These are phyloP conservation scores for Coniferiporia sulphurascens DNA, from an alignment of 1,284 basidiomycete genomes.

Conservation along the genomic window DNA sequence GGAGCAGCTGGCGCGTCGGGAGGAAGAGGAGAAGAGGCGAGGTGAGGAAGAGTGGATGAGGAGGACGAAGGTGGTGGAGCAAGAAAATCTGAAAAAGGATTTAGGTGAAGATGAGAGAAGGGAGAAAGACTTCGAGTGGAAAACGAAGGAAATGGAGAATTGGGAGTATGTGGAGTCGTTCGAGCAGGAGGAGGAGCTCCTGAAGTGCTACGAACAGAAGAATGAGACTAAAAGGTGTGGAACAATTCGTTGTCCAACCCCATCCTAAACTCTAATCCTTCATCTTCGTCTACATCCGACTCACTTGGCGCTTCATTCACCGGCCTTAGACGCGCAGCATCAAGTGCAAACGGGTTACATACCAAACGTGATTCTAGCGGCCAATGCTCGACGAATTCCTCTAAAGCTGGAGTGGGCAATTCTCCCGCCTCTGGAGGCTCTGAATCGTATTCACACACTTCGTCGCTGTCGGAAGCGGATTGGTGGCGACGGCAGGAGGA, in stretches of 20 bases:
- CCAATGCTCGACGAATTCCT: slow-evolving; percentile 4
- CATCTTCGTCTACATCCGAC: slow-evolving; percentile 9
- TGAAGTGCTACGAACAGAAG: slow-evolving; percentile 25
- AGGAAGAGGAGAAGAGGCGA: slow-evolving; percentile 11
- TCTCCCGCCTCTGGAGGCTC: slow-evolving; percentile 22
- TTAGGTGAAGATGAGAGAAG: slow-evolving; percentile 15
- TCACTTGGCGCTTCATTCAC: background rate
- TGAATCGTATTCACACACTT: slow-evolving; percentile 8
- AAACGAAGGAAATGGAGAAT: background rate
- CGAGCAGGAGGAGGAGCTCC: slow-evolving; percentile 23
- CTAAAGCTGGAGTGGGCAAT: slow-evolving; percentile 14
- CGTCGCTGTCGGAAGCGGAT: slow-evolving; percentile 35
- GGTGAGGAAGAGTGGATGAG: slow-evolving; percentile 2
- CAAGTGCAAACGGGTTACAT: slow-evolving; percentile 4
- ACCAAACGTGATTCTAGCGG: slow-evolving; percentile 1
- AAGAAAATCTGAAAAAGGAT: background rate
- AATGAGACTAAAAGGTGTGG: slow-evolving; percentile 26
- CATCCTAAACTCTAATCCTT: slow-evolving; percentile 1
- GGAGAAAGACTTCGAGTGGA: slow-evolving; percentile 9
- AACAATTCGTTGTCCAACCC: slow-evolving; percentile 22
- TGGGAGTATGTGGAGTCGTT: background rate
- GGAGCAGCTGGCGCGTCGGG: slow-evolving; percentile 11
- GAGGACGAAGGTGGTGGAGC: slow-evolving; percentile 4
- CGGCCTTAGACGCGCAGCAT: slow-evolving; percentile 4
- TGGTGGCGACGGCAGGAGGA: slow-evolving; percentile 55